Percentiles rank a stretch among this genome's conserved stretches.
Evolutionary conservation across 2,329 filamentous ascomycete species (phyloP).

Genomic region (Pyrenophora graminea): DNA sequence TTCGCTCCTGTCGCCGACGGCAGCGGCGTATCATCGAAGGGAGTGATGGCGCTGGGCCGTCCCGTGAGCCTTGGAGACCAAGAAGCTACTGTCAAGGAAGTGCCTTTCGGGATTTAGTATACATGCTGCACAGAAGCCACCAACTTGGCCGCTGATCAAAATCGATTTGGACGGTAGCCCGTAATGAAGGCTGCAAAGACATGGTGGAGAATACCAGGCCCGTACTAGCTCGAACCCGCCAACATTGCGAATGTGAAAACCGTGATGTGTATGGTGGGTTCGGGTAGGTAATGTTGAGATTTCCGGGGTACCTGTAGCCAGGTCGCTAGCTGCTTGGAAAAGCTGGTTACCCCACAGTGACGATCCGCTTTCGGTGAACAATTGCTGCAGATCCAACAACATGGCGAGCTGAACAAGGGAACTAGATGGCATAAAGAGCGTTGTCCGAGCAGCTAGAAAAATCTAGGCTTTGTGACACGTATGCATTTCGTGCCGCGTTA

Average conservation of each 20-base stretch:
- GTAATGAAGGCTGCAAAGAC: too few species aligned
- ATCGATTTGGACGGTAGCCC: not conserved
- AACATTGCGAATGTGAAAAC: not conserved
- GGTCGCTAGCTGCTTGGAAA: constrained; percentile 11
- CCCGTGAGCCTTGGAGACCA: too few species aligned
- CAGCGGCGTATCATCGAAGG: too few species aligned
- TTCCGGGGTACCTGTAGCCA: constrained; percentile 9
- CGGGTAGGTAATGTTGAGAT: constrained; percentile 34
- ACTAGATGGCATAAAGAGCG: too few species aligned
- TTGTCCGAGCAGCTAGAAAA: too few species aligned
- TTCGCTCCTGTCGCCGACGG: too few species aligned
- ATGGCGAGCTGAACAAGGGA: not conserved
- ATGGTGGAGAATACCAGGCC: too few species aligned
- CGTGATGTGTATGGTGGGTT: constrained; percentile 20
- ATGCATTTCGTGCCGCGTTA: not conserved
- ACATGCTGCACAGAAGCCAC: too few species aligned
- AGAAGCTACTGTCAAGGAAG: too few species aligned
- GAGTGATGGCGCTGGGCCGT: too few species aligned
- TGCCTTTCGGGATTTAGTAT: too few species aligned
- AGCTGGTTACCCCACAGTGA: constrained; percentile 24
- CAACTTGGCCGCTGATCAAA: not conserved
- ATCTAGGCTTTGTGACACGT: not conserved
- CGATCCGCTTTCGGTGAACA: constrained; percentile 6
- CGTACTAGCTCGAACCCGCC: not conserved
- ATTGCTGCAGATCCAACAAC: constrained; percentile 9